Conservation (phyloP, 768 basidiomycete species). For the Chalciporus sphaerocephalus region DNA sequence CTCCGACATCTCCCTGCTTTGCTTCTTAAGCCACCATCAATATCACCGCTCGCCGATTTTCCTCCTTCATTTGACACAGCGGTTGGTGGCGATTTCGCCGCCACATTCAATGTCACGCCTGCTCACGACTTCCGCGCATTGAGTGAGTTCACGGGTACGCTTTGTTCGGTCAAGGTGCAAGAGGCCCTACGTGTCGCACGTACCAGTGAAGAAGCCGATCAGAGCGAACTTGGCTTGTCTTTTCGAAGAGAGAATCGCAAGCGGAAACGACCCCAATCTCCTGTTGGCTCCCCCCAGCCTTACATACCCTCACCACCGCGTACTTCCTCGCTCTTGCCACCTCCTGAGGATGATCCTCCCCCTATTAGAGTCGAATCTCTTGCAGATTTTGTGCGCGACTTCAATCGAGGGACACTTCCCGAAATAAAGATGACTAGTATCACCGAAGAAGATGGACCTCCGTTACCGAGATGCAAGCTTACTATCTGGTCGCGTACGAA, state of each 20-base stretch:
- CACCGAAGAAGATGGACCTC: not conserved
- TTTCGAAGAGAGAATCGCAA: conserved; percentile 50
- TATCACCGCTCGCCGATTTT: conserved; percentile 22
- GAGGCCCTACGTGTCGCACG: conserved; percentile 52
- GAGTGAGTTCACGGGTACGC: conserved; percentile 42
- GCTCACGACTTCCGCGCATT: conserved; percentile 45
- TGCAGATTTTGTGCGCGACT: conserved; percentile 51
- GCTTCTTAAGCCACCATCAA: conserved; percentile 39
- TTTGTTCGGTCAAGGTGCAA: conserved; percentile 53
- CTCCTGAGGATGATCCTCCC: conserved; percentile 31
- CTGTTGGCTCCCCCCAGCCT: conserved; percentile 56
- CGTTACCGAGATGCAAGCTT: conserved; percentile 34
- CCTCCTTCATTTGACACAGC: conserved; percentile 26
- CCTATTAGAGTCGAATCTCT: conserved; percentile 46
- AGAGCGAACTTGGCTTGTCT: conserved; percentile 42
- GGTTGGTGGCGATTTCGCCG: conserved; percentile 27
- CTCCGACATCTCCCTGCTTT: conserved; percentile 44
- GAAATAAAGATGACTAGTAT: conserved; percentile 8
- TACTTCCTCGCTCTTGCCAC: conserved; percentile 40
- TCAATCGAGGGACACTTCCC: conserved; percentile 38
- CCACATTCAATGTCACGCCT: conserved; percentile 26
- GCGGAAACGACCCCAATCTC: conserved; percentile 50
- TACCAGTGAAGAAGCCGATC: conserved; percentile 52
- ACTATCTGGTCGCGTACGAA: conserved; percentile 51
- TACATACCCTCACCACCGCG: conserved; percentile 43